phyloP scores from a whole-genome alignment of 441 rosid genomes.

The Macaranga tanarius region DNA sequence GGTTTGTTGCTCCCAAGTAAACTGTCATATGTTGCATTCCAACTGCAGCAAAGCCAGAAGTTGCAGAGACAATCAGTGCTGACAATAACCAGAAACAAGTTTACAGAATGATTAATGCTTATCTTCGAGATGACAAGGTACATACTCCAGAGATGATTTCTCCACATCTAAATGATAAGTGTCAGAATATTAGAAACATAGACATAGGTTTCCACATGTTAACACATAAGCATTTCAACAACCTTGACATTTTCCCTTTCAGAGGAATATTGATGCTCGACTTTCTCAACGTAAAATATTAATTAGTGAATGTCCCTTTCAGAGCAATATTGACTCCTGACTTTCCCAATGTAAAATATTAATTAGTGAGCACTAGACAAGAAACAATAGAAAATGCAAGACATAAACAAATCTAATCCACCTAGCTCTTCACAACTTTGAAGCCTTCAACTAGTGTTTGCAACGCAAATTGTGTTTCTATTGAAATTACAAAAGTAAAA shows the following conservation, averaged over 20 bases:
- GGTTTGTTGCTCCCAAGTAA: constrained; percentile 63
- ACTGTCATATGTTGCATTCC: constrained; percentile 65
- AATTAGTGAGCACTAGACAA: neutral
- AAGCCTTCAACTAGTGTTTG: neutral
- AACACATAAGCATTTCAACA: neutral
- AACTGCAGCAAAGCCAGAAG: constrained; percentile 67
- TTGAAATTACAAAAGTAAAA: neutral
- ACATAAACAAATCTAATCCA: neutral
- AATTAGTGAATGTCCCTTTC: neutral
- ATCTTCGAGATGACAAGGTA: constrained; percentile 4
- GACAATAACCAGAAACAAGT: constrained; percentile 31
- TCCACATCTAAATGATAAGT: neutral
- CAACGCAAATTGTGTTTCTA: neutral
- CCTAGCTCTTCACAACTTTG: neutral
- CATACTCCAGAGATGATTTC: constrained; percentile 5
- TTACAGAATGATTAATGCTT: constrained; percentile 24
- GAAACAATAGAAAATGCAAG: neutral
- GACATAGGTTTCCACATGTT: neutral
- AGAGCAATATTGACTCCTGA: neutral
- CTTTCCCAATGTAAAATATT: neutral
- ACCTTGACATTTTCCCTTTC: neutral
- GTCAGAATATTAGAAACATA: neutral
- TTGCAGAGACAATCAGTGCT: constrained; percentile 38
- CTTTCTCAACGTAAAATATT: neutral
- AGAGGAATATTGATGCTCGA: neutral